phyloP scores from a whole-genome alignment of 768 basidiomycete genomes.

The Terana coerulea region DNA sequence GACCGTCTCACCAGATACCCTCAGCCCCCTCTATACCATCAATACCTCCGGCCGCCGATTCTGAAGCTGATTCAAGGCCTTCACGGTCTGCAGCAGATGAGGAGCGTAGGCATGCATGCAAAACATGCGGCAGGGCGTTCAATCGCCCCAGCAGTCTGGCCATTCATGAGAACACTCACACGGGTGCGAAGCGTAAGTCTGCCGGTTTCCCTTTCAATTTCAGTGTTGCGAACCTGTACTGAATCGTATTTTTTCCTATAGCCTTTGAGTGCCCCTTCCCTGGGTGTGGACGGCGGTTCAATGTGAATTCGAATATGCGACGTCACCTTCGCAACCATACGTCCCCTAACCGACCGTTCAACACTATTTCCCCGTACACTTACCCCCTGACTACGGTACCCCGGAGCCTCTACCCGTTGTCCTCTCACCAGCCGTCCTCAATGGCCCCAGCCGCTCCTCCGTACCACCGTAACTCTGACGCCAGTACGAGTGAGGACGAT shows the following conservation, averaged over 20 bases:
- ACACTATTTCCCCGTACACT: conserved; percentile 13
- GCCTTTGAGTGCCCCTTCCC: conserved; percentile 79
- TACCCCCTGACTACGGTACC: conserved; percentile 3
- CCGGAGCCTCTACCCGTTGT: conserved; percentile 2
- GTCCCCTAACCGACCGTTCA: too few relatives aligned
- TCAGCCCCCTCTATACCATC: not conserved
- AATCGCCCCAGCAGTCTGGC: conserved; percentile 64
- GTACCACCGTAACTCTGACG: not conserved
- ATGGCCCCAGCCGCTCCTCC: not conserved
- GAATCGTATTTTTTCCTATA: too few relatives aligned
- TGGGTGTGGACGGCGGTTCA: conserved; percentile 73
- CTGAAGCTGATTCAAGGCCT: not conserved
- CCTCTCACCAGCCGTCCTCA: too few relatives aligned
- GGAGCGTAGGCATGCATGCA: conserved; percentile 4
- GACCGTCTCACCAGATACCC: not conserved
- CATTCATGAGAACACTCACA: conserved; percentile 67
- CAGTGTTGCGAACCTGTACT: too few relatives aligned
- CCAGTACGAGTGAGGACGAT: not conserved
- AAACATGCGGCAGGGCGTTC: conserved; percentile 31
- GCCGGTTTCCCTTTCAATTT: too few relatives aligned
- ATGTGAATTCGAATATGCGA: conserved; percentile 84
- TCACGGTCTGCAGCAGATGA: not conserved
- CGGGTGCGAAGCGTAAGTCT: conserved; percentile 59
- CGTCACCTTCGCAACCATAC: conserved; percentile 71
- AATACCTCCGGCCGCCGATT: not conserved